Evolutionary conservation across 257 asterid genomes (phyloP), one percentile per base, ranked within the genome.

Genomic region (Fraxinus pennsylvanica): DNA sequence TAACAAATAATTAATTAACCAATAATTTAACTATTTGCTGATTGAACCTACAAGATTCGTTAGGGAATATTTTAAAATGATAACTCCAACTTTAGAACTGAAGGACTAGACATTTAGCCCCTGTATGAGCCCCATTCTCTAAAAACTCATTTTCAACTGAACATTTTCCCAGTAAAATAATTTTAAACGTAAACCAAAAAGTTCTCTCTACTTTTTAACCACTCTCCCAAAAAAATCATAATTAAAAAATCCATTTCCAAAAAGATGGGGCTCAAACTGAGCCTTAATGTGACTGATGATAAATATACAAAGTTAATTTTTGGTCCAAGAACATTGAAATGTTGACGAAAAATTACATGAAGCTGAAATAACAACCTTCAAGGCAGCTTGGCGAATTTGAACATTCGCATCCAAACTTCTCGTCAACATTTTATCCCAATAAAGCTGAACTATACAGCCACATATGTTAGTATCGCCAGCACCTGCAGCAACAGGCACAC

Each of bases 391-490:
- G 52, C 99, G 98, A 79, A 96, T 97, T 76, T 85, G 92, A 71
- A 88, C 95, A 84, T 91, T 90, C 79, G 82, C 97, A 84, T 96
- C 99, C 84, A 96, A 84, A 82, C 94, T 85, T 83, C 97, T 92
- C 39, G 85, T 91, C 74, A 96, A 86, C 82, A 96, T 90, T 78
- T 75, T 81, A 81, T 78, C 84, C 99, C 99, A 96, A 84, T 92
- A 91, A 80, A 96, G 89, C 85, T 92, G 99, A 86, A 92, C 87
- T 86, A 96, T 92, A 68, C 97, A 96, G 67, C 99, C 99, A 70
- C 98, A 93, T 74, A 96, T 88, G 86, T 96, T 96, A 76, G 99
- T 93, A 87, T 96, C 99, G 68, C 99, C 99, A 76, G 98, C 99
- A 73, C 99, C 99, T 8, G 99, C 98, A 81, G 99, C 99, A 80